Base-by-base conservation (phyloP, 345 rosid genomes). In the Mercurialis annua region DNA sequence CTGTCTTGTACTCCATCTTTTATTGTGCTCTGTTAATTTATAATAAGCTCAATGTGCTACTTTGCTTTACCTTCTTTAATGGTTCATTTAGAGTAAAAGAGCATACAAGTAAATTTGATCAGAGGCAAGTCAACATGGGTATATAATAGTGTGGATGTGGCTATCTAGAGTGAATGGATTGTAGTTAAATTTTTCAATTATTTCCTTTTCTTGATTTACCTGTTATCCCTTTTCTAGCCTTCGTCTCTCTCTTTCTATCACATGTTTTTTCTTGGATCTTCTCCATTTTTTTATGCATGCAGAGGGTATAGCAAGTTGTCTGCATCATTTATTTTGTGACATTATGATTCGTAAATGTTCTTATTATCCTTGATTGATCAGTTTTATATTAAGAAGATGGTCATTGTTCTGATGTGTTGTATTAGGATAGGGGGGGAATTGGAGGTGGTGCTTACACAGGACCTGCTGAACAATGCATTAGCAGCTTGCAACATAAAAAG, bases 361-460 rank as follows among this genome's bases (percentile, higher is more conserved):
- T 38, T 15, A 40, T 20, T 42, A 24, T 60, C n/a, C 47, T 24
- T 21, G 31, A 42, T 24, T n/a, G 24, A 5, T 42, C 26, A 5
- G 15, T 27, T 44, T 2, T 10, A 14, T 62, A 18, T 17, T 49
- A 43, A 44, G 40, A 57, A 36, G 42, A 14, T n/a, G 64, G 60
- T 63, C 38, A 68, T 48, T 69, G 43, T 71, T 70, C 38, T 80
- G 66, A 65, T 83, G 67, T 65, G 63, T 80, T 81, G 87, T 68
- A 81, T 82, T 79, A 88, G 90, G 91, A 79, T 85, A 81, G 82
- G 62, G 77, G 78, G 81, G 81, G 74, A 76, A 77, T 69, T 44
- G 83, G 73, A 79, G 80, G 60, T n/a, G 64, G 49, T 72, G 60
- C 68, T 50, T 62, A 65, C 69, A 59, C 47, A 55, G 75, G 72